Base-by-base conservation (phyloP, 148 eudicot species). In the Rhododendron williamsianum region DNA sequence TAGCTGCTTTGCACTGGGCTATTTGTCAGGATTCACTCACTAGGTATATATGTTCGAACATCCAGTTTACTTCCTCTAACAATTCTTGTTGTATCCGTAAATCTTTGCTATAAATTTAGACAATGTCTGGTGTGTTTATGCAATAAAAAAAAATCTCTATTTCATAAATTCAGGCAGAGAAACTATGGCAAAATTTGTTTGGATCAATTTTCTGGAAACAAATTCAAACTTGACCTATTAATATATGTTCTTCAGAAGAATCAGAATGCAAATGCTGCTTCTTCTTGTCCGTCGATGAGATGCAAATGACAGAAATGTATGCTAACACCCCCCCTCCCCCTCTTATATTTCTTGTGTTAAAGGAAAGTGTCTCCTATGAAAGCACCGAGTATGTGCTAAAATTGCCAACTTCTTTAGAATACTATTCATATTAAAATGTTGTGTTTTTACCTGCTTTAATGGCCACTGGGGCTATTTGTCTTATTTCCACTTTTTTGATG, bases 1-100 rank as follows among this genome's bases (percentile, higher is more conserved):
- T 71, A 71, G 76, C 76, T 30, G 41, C 38, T 71, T 71, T 71
- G 76, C 76, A 71, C 38, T 71, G 76, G 76, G 76, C 76, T 71
- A 71, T 71, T 71, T 71, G 76, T 71, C 41, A 71, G 76, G 76
- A 71, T 27, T 71, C 76, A 71, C 76, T 71, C 41, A 13, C 76
- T 71, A 71, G 76, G 76, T 71, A 71, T 30, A 30, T 71, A 71
- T 71, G 35, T 71, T 67, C 7, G 8, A 71, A 71, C 76, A 25
- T 69, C 36, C 38, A 71, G 41, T 71, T 71, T 11, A 71, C 38
- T 71, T 71, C 38, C 76, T 30, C 33, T 71, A 7, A n/a, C 13
- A 65, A 65, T 65, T 65, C 38, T 27, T 71, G 15, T 71, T 71
- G 76, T 15, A 30, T 12, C 35, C 0, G 74, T 69, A 11, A 11